Evolutionary conservation across 495 filamentous ascomycete species (phyloP).

Genomic region (Cenococcum geophilum): DNA sequence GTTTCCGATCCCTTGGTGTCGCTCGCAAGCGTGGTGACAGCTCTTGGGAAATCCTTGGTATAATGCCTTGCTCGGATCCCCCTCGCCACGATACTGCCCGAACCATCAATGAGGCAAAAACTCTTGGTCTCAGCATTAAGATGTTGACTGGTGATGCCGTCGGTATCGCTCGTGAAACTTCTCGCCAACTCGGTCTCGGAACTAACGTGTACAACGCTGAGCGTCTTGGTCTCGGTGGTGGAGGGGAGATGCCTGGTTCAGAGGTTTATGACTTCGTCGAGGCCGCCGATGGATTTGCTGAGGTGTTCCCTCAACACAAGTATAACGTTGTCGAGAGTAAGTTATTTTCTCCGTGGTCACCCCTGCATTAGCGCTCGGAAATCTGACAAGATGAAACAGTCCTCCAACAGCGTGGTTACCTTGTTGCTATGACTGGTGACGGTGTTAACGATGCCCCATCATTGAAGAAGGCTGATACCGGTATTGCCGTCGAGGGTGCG

Average conservation of each 20-base stretch:
- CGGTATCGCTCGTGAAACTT: slow-evolving; percentile 87
- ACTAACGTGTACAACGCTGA: slow-evolving; percentile 94
- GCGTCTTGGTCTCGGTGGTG: slow-evolving; percentile 73
- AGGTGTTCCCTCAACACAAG: slow-evolving; percentile 97
- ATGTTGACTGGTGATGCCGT: slow-evolving; percentile 97
- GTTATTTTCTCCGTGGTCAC: too few relatives aligned
- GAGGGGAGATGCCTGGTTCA: slow-evolving; percentile 85
- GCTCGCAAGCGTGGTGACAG: slow-evolving; percentile 73
- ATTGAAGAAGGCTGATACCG: slow-evolving; percentile 89
- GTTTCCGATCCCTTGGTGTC: slow-evolving; percentile 88
- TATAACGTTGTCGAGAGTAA: slow-evolving; percentile 79
- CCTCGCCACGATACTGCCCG: slow-evolving; percentile 86
- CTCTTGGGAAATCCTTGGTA: slow-evolving; percentile 85
- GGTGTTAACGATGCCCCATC: slow-evolving; percentile 97
- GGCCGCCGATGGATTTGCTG: slow-evolving; percentile 89
- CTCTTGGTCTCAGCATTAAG: slow-evolving; percentile 82
- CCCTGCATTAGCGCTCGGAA: too few relatives aligned
- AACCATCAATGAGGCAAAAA: slow-evolving; percentile 84
- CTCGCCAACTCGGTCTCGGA: slow-evolving; percentile 80
- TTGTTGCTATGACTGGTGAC: slow-evolving; percentile 97
- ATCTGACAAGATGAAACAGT: slow-evolving; percentile 40
- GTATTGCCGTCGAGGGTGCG: slow-evolving; percentile 90
- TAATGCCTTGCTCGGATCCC: slow-evolving; percentile 89
- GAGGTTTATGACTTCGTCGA: slow-evolving; percentile 93
- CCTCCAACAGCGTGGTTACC: slow-evolving; percentile 90